Conservation (phyloP, 2,329 filamentous ascomycete genomes). For the Pyricularia sp. region DNA sequence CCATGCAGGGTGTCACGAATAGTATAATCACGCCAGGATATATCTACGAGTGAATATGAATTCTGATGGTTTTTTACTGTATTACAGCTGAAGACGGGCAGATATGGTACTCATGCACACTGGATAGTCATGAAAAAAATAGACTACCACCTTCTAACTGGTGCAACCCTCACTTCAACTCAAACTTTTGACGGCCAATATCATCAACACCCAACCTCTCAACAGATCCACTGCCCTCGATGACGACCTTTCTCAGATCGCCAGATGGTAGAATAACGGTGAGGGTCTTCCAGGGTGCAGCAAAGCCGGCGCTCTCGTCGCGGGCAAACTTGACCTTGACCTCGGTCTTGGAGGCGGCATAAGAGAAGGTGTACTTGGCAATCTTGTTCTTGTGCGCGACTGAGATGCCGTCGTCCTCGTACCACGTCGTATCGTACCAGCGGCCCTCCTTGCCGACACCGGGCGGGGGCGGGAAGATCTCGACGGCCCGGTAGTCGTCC, state of each 20-base stretch:
- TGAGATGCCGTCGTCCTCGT: constrained; percentile 29
- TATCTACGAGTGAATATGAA: neutral
- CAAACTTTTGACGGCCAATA: neutral
- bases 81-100: neutral
- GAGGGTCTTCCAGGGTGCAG: constrained; percentile 23
- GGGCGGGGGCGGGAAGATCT: constrained; percentile 22
- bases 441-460: neutral
- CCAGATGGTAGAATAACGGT: constrained; percentile 22
- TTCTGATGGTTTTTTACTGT: neutral
- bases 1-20: neutral
- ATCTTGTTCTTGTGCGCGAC: constrained; percentile 20
- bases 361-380: constrained; percentile 21
- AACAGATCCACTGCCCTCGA: neutral
- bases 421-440: constrained; percentile 16
- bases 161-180: neutral
- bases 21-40: neutral
- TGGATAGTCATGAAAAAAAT: neutral
- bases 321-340: constrained; percentile 18
- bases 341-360: constrained; percentile 11
- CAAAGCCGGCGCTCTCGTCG: constrained; percentile 22
- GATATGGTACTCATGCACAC: neutral
- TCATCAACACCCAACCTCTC: neutral
- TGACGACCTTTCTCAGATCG: constrained; percentile 17
- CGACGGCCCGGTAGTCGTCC: constrained; percentile 23
- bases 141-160: neutral